Conservation (phyloP, 2,329 filamentous ascomycete species). For the Parasarocladium wereldwijsianum region DNA sequence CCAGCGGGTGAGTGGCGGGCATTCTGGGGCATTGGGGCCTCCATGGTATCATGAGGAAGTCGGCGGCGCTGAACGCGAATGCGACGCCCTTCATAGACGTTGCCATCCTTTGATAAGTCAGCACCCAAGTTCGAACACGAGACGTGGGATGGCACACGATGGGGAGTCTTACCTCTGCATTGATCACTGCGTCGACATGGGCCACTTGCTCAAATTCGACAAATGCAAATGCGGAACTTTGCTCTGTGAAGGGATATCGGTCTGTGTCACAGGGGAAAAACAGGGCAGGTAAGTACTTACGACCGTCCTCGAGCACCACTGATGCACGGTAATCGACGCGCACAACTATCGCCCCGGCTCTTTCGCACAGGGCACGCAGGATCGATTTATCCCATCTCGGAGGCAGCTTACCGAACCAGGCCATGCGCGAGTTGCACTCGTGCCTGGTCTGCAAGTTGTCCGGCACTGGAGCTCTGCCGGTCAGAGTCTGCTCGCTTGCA, state of each 20-base stretch:
- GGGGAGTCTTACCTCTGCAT: constrained; percentile 1
- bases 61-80: not conserved
- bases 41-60: not conserved
- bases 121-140: not conserved
- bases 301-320: too few species aligned
- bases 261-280: too few species aligned
- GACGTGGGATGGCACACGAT: not conserved
- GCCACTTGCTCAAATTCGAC: constrained; percentile 2
- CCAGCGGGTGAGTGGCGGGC: too few species aligned
- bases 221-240: constrained; percentile 4
- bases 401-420: constrained; percentile 4
- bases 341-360: not conserved
- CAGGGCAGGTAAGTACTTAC: too few species aligned
- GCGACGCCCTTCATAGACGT: not conserved
- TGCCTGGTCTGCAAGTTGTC: constrained; percentile 2
- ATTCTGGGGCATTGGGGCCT: too few species aligned
- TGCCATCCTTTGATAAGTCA: not conserved
- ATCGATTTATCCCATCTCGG: not conserved
- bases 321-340: constrained; percentile 1
- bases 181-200: constrained; percentile 3
- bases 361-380: not conserved
- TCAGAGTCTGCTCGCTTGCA: not conserved
- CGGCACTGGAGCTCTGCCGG: not conserved
- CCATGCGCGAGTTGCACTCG: not conserved
- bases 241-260: not conserved